Conservation (phyloP, 2,329 filamentous ascomycete genomes). For the Trichoderma asperellum region DNA sequence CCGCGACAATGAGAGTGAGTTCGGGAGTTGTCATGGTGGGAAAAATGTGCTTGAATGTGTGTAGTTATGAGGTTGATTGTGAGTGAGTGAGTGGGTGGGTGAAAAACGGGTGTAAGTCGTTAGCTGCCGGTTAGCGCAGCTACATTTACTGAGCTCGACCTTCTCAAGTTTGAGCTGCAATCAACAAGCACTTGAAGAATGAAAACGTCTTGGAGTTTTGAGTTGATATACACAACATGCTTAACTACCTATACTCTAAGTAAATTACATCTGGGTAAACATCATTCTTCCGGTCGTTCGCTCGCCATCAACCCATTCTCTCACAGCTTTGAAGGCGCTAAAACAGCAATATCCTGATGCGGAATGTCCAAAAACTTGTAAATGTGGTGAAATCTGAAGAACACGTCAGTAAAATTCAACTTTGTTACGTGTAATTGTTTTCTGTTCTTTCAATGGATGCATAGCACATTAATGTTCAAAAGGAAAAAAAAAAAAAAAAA, state of each 20-base stretch:
- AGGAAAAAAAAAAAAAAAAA: background rate
- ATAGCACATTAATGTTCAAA: background rate
- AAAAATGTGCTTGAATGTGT: background rate
- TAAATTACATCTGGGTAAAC: background rate
- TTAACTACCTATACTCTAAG: background rate
- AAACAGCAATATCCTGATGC: conserved; percentile 55
- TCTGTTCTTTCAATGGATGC: background rate
- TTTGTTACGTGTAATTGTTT: background rate
- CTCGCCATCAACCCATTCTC: no score
- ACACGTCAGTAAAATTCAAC: background rate
- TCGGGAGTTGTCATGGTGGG: conserved; percentile 51
- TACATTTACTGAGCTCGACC: background rate
- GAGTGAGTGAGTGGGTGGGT: background rate
- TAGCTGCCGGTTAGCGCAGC: conserved; percentile 3
- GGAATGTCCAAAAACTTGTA: conserved; percentile 68
- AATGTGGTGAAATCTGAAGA: conserved; percentile 63
- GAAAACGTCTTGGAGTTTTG: background rate
- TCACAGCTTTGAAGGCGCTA: conserved; percentile 45
- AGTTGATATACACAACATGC: background rate
- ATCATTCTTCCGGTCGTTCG: background rate
- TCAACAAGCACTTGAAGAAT: background rate
- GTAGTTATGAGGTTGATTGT: background rate
- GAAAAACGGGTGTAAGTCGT: conserved; percentile 8
- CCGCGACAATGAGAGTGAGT: conserved; percentile 91
- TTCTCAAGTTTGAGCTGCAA: background rate